Evolutionary conservation across 2,329 filamentous ascomycete species (phyloP), one percentile per base, ranked within the genome.

Genomic region (Didymellaceae sp.): DNA sequence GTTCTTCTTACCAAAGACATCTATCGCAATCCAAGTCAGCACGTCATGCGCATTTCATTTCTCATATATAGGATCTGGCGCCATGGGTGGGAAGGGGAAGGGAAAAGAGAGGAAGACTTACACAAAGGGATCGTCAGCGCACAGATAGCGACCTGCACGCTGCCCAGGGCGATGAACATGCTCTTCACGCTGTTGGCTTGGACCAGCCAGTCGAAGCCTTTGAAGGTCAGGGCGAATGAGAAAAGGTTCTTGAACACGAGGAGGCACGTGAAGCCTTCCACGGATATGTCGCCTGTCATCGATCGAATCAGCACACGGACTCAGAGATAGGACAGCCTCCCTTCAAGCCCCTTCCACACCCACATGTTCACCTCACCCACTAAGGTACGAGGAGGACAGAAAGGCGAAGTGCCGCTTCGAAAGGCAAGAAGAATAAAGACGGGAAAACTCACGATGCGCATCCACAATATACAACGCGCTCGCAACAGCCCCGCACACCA

Each of bases 221-320:
- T 88, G 70, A 87, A 95, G 0, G 92, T 96, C 47, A 97, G 77
- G 6, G 86, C 84, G 64, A 95, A 97, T 56, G 87, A 89, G 76
- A 97, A 96, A 55, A 97, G 82, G 74, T 97, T 96, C 75, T 97
- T 97, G 80, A 97, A 96, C 45, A 96, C 86, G 58, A 96, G 82
- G 70, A 94, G 83, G 74, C 90, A 90, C 0, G 91, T 96, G 71
- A 96, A 96, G 6, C 86, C 89, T 74, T 97, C 92, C 38, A 96
- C 84, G 1, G 90, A 85, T 48, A 96, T 84, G 55, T 93, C 87
- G 6, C 86, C 87, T 89, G 37, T 46, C 30, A 46, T 38, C 24
- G 14, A 25, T 11, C 14, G 30, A 18, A 9, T 7, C 8, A 13
- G 7, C 6, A 17, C 10, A 28, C 10, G 6, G n/a, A n/a, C n/a